These are phyloP conservation scores for Spergularia azorica DNA, from an alignment of 179 eudicot species.

Conservation along the genomic window DNA sequence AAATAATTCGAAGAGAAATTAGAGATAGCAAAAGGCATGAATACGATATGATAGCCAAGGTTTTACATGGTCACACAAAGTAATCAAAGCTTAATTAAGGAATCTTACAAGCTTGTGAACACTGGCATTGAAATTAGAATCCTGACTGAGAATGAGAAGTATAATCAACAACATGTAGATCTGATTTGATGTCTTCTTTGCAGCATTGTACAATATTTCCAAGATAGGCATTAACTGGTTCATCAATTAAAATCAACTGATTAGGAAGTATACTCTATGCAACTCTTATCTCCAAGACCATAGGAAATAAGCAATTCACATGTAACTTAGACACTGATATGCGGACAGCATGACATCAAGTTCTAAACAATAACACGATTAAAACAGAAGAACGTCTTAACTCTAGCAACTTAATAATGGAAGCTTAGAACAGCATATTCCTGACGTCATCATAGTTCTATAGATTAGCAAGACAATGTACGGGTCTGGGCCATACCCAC, in stretches of 20 bases:
- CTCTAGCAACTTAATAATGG: background rate
- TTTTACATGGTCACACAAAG: constrained; percentile 8
- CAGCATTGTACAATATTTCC: constrained; percentile 84
- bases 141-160: constrained; percentile 95
- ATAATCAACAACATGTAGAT: constrained; percentile 90
- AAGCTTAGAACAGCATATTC: background rate
- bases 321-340: background rate
- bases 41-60: background rate
- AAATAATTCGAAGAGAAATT: background rate
- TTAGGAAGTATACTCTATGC: background rate
- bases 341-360: background rate
- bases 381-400: background rate
- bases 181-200: constrained; percentile 81
- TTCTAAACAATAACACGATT: constrained; percentile 7
- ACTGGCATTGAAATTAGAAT: constrained; percentile 92
- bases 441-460: background rate
- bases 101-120: constrained; percentile 81
- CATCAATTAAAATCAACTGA: constrained; percentile 15
- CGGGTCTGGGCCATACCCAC: too few relatives aligned
- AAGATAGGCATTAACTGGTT: constrained; percentile 87
- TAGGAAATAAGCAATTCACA: constrained; percentile 1
- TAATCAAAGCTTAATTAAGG: constrained; percentile 11
- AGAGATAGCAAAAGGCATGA: background rate
- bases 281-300: background rate
- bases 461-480: background rate